phyloP scores from a whole-genome alignment of 169 alveolate genomes.

The Eimeria mitis region DNA sequence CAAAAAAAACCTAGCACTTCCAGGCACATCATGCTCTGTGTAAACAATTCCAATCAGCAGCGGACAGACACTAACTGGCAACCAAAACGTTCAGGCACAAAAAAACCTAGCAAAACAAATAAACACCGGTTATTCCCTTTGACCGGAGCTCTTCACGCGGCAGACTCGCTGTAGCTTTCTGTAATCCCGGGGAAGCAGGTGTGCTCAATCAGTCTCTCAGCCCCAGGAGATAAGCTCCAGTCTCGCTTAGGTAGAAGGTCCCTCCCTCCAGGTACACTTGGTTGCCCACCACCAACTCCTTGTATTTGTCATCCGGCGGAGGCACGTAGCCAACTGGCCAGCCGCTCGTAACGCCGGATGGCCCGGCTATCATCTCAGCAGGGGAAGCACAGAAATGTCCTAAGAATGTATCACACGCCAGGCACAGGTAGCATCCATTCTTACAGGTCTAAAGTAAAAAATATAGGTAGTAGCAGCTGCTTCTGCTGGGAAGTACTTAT shows the following conservation, averaged over 20 bases:
- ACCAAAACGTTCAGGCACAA: neutral
- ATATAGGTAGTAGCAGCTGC: too few species aligned
- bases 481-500: neutral
- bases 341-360: neutral
- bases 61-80: neutral
- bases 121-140: neutral
- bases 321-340: conserved; percentile 82
- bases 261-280: conserved; percentile 75
- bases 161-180: neutral
- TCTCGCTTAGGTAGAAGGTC: conserved; percentile 77
- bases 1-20: neutral
- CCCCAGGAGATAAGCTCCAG: conserved; percentile 82
- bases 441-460: neutral
- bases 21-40: neutral
- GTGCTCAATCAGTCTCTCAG: conserved; percentile 11
- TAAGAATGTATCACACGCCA: neutral
- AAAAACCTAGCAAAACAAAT: neutral
- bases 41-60: neutral
- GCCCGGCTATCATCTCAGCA: neutral
- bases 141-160: too few species aligned
- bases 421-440: neutral
- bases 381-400: neutral
- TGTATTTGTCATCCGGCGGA: conserved; percentile 68
- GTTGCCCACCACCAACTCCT: conserved; percentile 59
- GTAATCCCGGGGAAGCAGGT: neutral